These are phyloP conservation scores for Jacaranda mimosifolia DNA, from an alignment of 257 asterid species.

Conservation along the genomic window DNA sequence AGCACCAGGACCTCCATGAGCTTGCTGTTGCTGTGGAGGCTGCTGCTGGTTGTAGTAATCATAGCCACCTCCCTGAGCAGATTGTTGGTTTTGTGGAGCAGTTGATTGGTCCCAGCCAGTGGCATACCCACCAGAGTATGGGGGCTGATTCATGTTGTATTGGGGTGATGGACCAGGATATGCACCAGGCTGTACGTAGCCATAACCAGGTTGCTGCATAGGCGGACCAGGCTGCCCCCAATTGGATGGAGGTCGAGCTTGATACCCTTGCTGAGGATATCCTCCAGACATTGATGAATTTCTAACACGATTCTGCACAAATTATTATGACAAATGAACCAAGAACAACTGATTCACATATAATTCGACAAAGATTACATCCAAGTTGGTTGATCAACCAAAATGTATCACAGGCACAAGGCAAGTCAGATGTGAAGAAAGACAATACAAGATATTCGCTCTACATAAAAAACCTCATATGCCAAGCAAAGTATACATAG, in stretches of 20 bases:
- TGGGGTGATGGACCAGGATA: conserved; percentile 74
- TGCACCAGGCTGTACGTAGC: conserved; percentile 76
- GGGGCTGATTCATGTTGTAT: conserved; percentile 64
- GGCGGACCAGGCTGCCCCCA: conserved; percentile 81
- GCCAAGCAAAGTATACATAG: conserved; percentile 42
- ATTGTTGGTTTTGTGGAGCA: conserved; percentile 64
- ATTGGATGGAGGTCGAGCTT: conserved; percentile 72
- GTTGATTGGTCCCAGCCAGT: conserved; percentile 84
- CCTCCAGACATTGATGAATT: conserved; percentile 72
- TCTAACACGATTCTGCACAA: conserved; percentile 88
- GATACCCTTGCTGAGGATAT: conserved; percentile 87
- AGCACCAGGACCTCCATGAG: conserved; percentile 41
- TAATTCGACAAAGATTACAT: background rate
- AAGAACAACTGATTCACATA: conserved; percentile 31
- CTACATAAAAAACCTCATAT: conserved; percentile 4
- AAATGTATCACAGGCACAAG: conserved; percentile 13
- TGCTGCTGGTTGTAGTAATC: conserved; percentile 88
- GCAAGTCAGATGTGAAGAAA: conserved; percentile 31
- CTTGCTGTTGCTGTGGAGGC: conserved; percentile 63
- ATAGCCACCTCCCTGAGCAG: conserved; percentile 68
- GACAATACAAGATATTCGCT: conserved; percentile 18
- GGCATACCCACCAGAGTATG: conserved; percentile 74
- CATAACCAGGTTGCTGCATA: conserved; percentile 80
- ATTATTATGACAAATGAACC: conserved; percentile 51
- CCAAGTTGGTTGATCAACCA: background rate